These are phyloP conservation scores for Wickerhamomyces chaumierensis DNA, from an alignment of 805 yeast genomes.

Conservation along the genomic window DNA sequence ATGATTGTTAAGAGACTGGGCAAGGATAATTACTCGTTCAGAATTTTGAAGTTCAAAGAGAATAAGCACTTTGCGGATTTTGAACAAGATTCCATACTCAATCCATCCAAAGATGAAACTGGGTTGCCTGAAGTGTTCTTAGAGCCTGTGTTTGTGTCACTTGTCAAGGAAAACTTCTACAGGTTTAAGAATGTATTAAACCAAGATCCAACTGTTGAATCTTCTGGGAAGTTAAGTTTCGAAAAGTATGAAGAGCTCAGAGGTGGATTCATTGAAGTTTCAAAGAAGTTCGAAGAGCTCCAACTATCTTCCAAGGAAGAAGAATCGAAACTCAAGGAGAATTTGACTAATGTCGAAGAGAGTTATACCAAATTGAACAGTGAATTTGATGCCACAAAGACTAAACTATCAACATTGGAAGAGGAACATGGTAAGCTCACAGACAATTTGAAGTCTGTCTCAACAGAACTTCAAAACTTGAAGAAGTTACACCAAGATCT, in stretches of 20 bases:
- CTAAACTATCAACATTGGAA: constrained; percentile 14
- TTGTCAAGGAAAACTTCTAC: constrained; percentile 58
- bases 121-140: constrained; percentile 84
- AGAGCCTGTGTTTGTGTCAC: constrained; percentile 46
- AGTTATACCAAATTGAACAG: constrained; percentile 7
- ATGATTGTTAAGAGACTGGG: constrained; percentile 68
- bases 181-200: constrained; percentile 63
- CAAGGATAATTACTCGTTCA: constrained; percentile 63
- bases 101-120: constrained; percentile 56
- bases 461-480: constrained; percentile 12
- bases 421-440: constrained; percentile 13
- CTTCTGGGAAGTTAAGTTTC: constrained; percentile 52
- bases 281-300: constrained; percentile 23
- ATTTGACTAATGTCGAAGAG: constrained; percentile 10
- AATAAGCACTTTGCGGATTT: constrained; percentile 42
- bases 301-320: constrained; percentile 19
- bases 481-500: constrained; percentile 23
- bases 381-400: constrained; percentile 2
- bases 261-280: constrained; percentile 22
- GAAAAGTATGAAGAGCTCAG: constrained; percentile 30
- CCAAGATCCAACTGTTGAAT: constrained; percentile 66
- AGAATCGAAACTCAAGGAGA: constrained; percentile 19
- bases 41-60: constrained; percentile 63
- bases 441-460: constrained; percentile 2
- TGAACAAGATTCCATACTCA: constrained; percentile 36